Evolutionary conservation across 139 green algal genomes (phyloP).

Genomic region (Limnomonas spitsbergensis): DNA sequence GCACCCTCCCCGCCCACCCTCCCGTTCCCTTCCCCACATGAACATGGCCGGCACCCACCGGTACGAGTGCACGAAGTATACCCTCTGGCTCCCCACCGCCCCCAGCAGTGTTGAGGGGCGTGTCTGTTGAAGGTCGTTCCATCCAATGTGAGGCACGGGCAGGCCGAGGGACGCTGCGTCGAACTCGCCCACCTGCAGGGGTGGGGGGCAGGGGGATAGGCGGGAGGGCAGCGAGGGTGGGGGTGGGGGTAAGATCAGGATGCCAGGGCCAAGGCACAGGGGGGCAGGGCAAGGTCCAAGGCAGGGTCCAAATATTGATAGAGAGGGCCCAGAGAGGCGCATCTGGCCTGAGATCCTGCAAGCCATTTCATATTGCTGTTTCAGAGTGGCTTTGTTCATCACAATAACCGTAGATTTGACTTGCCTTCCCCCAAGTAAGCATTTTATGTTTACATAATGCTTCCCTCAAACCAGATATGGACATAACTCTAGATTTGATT

Average conservation of each 20-base stretch:
- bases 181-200: slow-evolving; percentile 63
- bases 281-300: not conserved
- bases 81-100: slow-evolving; percentile 62
- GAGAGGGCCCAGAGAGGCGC: too few relatives aligned
- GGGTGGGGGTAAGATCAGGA: not conserved
- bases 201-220: not conserved
- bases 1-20: too few relatives aligned
- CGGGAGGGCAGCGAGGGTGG: not conserved
- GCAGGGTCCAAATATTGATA: too few relatives aligned
- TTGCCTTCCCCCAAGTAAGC: too few relatives aligned
- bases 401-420: too few relatives aligned
- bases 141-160: slow-evolving; percentile 96
- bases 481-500: too few relatives aligned
- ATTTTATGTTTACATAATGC: too few relatives aligned
- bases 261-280: not conserved
- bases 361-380: too few relatives aligned
- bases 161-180: slow-evolving; percentile 64
- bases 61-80: slow-evolving; percentile 99
- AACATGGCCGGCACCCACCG: slow-evolving; percentile 24
- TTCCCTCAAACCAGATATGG: too few relatives aligned
- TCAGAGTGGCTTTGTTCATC: too few relatives aligned
- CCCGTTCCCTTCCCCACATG: too few relatives aligned
- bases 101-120: slow-evolving; percentile 53
- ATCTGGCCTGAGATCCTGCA: too few relatives aligned
- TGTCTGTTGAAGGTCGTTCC: slow-evolving; percentile 77